A percentile compares a stretch with the other conserved stretches of the same genome.
Evolutionary conservation across 1,139 yeast species (phyloP).

Genomic region (Yamadazyma conglobata): DNA sequence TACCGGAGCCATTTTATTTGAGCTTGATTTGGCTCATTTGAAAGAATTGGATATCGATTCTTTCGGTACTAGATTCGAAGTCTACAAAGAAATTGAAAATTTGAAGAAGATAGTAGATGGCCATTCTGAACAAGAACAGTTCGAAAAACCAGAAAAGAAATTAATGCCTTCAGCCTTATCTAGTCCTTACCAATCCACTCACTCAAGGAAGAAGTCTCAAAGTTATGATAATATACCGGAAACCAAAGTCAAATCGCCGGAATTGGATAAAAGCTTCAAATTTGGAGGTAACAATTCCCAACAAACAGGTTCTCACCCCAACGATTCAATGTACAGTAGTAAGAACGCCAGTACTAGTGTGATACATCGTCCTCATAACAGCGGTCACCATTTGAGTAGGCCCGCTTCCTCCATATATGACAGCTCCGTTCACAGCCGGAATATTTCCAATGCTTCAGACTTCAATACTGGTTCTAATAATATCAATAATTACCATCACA

Average conservation of each 20-base stretch:
- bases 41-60: conserved; percentile 90
- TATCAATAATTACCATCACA: conserved; percentile 19
- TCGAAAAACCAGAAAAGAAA: conserved; percentile 4
- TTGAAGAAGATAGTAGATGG: conserved; percentile 33
- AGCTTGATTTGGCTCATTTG: conserved; percentile 78
- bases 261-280: conserved; percentile 15
- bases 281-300: conserved; percentile 22
- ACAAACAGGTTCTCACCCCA: conserved; percentile 9
- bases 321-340: conserved; percentile 5
- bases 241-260: conserved; percentile 8
- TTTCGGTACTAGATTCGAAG: conserved; percentile 92
- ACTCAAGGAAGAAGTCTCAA: conserved; percentile 23
- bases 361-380: conserved; percentile 7
- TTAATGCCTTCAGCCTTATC: conserved; percentile 16
- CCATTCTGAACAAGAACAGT: conserved; percentile 4
- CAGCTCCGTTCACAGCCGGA: conserved; percentile 26
- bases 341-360: conserved; percentile 6
- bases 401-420: conserved; percentile 48
- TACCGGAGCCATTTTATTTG: conserved; percentile 79
- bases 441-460: conserved; percentile 21
- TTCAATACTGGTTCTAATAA: conserved; percentile 2
- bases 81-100: conserved; percentile 82
- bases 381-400: conserved; percentile 18
- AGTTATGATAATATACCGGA: conserved; percentile 46
- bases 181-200: conserved; percentile 6